Evolutionary conservation across 1,139 yeast genomes (phyloP), one percentile per base, ranked within the genome.

Genomic region (Spencermartinsiella ligniputridi): DNA sequence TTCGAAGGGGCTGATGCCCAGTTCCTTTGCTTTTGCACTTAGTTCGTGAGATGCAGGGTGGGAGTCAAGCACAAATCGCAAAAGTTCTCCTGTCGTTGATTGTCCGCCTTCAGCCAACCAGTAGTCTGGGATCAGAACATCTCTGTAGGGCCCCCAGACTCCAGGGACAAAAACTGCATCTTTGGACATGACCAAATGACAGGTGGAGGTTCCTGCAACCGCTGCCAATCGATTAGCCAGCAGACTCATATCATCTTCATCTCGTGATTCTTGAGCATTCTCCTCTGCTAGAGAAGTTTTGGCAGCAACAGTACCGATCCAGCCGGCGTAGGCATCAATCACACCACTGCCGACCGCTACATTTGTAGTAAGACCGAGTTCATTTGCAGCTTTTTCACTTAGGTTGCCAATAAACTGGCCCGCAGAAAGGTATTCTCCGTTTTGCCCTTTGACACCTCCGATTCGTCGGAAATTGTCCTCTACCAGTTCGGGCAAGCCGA

Each of bases 71-170:
- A 90, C 94, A 65, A 88, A 96, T 2, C 92, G 94, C 55, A 92
- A 74, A 41, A 92, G 74, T 30, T 95, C 96, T 53, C 98, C 98
- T 2, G 98, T 92, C 61, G 96, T 85, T 17, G 95, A 84, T 67
- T 92, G 98, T 16, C 98, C 98, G 60, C 98, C 98, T 69, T 92
- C 98, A n/a, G 97, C 96, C 56, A 89, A 75, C 97, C 97, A 92
- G 59, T 75, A 83, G 11, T 82, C 89, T 30, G 87, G 85, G 16
- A 94, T 86, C 72, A 92, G 75, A 9, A 87, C 96, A 63, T 90
- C 96, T 58, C 89, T 77, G 68, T 92, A 92, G 2, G 98, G 98
- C 17, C 98, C 98, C 98, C 98, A 92, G 27, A 92, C 97, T 47
- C 98, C 98, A 40, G 88, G 80, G 12, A 92, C 97, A 63, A 92